Evolutionary conservation across 2,329 filamentous ascomycete species (phyloP), one percentile per base, ranked within the genome.

Genomic region (Talaromyces sp.): DNA sequence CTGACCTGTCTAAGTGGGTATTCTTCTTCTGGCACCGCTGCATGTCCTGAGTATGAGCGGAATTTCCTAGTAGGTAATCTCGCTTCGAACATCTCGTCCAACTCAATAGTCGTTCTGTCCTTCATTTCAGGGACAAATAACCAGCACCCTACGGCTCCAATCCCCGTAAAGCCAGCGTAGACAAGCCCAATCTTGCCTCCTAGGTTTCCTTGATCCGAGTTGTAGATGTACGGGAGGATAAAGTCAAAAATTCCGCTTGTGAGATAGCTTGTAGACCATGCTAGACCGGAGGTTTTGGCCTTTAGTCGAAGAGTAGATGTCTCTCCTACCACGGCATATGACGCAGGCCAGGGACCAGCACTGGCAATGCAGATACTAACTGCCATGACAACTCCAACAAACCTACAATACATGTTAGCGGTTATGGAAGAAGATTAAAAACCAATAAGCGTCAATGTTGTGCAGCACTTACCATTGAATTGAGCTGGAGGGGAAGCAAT

Each of bases 41-140:
- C 9, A 15, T 47, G 8, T 25, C 44, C 19, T 25, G 9, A 25
- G 9, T 47, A 47, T 22, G 44, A 47, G 22, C 19, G 44, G 10
- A 47, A 47, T 13, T 47, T 47, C 22, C 44, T 22, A 11, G 44
- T 25, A 5, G 62, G 58, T 8, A 71, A 47, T 10, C 36, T 59
- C 44, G 68, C 22, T 8, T 66, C 63, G 58, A 71, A 71, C 70
- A 71, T 71, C 1, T 61, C 62, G 69, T 84, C 81, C 62, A 84
- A 79, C 64, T 83, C 80, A 55, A 73, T 74, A 1, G 77, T 70
- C 1, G 70, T 79, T 22, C 80, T 69, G 4, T 78, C 80, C 68
- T 79, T 81, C 70, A 82, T 84, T 66, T 85, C 83, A 0, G 83
- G 83, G 0, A 85, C 72, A 42, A 72, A 72, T 8, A 78, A 71